Evolutionary conservation across 345 rosid species (phyloP).

Genomic region (Leavenworthia alabamica): DNA sequence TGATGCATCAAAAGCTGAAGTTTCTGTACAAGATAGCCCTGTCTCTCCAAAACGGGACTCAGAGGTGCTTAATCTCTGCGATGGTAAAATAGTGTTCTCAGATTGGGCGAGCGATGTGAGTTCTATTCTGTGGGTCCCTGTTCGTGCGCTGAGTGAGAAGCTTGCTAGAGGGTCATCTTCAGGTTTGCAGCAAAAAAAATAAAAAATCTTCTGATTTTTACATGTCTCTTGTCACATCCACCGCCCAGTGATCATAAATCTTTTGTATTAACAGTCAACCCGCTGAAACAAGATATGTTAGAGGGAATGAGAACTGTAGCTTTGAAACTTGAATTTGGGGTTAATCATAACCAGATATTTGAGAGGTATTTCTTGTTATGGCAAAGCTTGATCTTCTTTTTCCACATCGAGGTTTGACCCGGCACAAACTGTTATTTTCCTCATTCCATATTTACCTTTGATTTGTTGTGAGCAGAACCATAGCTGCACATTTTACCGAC

Average conservation of each 20-base stretch:
- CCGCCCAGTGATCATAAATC: conserved; percentile 16
- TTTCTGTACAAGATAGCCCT: conserved; percentile 29
- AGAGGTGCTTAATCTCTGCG: conserved; percentile 50
- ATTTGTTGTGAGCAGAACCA: conserved; percentile 50
- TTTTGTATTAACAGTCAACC: conserved; percentile 44
- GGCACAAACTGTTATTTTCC: conserved; percentile 1
- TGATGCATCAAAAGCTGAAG: conserved; percentile 23
- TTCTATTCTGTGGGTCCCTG: conserved; percentile 88
- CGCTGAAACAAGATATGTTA: conserved; percentile 65
- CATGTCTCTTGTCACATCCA: conserved; percentile 22
- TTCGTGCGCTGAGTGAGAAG: conserved; percentile 63
- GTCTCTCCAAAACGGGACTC: conserved; percentile 38
- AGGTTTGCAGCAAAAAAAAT: conserved; percentile 47
- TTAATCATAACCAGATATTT: conserved; percentile 78
- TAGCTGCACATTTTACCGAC: conserved; percentile 91
- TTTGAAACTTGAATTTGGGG: conserved; percentile 89
- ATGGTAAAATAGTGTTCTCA: conserved; percentile 69
- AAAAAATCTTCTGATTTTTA: conserved; percentile 10
- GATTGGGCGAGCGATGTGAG: conserved; percentile 76
- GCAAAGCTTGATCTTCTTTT: conserved; percentile 4
- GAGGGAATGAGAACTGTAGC: conserved; percentile 99
- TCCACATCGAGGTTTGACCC: background rate
- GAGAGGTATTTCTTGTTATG: conserved; percentile 49
- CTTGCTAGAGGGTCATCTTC: conserved; percentile 86
- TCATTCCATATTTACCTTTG: background rate